phyloP scores from a whole-genome alignment of 495 filamentous ascomycete genomes.

The Aspergillus taichungensis region DNA sequence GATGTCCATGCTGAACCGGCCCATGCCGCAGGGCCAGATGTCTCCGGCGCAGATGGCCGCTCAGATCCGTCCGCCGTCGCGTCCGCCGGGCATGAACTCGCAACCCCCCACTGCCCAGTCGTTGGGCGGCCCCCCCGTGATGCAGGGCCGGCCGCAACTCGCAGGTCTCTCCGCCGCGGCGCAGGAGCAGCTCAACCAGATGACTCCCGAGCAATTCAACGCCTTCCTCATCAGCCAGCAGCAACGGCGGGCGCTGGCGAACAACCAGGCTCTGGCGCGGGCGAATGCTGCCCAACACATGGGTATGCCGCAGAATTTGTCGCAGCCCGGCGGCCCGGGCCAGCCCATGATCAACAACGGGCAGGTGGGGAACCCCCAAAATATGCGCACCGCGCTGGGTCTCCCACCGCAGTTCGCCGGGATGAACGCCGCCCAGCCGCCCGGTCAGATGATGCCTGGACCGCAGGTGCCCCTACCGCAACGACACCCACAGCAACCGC shows the following conservation, averaged over 20 bases:
- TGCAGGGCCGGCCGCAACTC: slow-evolving; percentile 29
- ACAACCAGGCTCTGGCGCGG: slow-evolving; percentile 19
- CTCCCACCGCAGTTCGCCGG: slow-evolving; percentile 23
- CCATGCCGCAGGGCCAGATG: slow-evolving; percentile 42
- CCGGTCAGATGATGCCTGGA: slow-evolving; percentile 25
- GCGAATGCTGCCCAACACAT: slow-evolving; percentile 20
- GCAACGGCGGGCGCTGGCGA: slow-evolving; percentile 18
- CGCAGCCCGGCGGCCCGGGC: slow-evolving; percentile 25
- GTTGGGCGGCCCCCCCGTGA: slow-evolving; percentile 17
- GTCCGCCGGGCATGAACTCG: slow-evolving; percentile 25
- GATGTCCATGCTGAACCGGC: slow-evolving; percentile 53
- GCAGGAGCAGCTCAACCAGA: slow-evolving; percentile 26
- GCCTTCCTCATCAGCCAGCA: slow-evolving; percentile 29
- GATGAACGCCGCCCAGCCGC: slow-evolving; percentile 23
- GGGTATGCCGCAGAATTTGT: slow-evolving; percentile 21
- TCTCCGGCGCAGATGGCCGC: slow-evolving; percentile 32
- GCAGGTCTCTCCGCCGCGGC: slow-evolving; percentile 24
- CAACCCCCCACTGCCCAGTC: slow-evolving; percentile 21
- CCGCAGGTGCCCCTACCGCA: slow-evolving; percentile 32
- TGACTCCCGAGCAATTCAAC: slow-evolving; percentile 28
- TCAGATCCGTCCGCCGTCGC: slow-evolving; percentile 31
- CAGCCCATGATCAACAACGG: slow-evolving; percentile 27
- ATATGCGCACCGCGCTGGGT: slow-evolving; percentile 25
- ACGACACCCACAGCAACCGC: slow-evolving; percentile 22
- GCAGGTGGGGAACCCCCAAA: slow-evolving; percentile 28